A percentile compares a stretch with the other conserved stretches of the same genome.
Conservation (phyloP, 164 flowering plant genomes). For the Piper longum region DNA sequence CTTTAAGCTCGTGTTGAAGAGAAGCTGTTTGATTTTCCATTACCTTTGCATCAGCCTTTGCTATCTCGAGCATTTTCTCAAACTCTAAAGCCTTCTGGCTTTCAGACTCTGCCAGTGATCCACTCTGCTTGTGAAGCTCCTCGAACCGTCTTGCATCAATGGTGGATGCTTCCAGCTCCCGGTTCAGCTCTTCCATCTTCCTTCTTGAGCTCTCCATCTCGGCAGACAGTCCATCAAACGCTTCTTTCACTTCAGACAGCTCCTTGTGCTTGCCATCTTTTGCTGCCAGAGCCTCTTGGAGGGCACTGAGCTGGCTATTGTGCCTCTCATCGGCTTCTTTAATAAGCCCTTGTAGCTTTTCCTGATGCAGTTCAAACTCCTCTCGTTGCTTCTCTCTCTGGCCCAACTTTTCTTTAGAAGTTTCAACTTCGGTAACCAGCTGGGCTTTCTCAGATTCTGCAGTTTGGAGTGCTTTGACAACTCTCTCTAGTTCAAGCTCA, state of each 20-base stretch:
- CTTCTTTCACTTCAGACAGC: slow-evolving; percentile 42
- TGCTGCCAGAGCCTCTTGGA: slow-evolving; percentile 49
- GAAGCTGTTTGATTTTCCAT: slow-evolving; percentile 57
- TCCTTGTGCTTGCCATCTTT: slow-evolving; percentile 63
- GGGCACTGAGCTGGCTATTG: slow-evolving; percentile 28
- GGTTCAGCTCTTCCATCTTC: slow-evolving; percentile 51
- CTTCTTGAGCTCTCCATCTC: slow-evolving; percentile 63
- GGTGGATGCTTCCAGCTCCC: slow-evolving; percentile 34
- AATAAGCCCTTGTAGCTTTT: slow-evolving; percentile 39
- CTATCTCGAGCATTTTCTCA: slow-evolving; percentile 48
- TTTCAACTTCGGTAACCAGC: slow-evolving; percentile 36
- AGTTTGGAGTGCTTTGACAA: slow-evolving; percentile 32
- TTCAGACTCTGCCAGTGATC: slow-evolving; percentile 51
- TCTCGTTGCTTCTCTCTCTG: slow-evolving; percentile 31
- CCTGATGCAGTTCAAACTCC: slow-evolving; percentile 45
- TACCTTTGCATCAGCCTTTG: slow-evolving; percentile 46
- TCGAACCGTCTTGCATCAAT: slow-evolving; percentile 50
- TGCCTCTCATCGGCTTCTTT: slow-evolving; percentile 38
- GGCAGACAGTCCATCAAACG: slow-evolving; percentile 37
- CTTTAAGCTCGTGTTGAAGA: slow-evolving; percentile 53
- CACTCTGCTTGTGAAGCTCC: slow-evolving; percentile 51
- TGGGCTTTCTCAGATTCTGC: slow-evolving; percentile 45
- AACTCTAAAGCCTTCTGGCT: slow-evolving; percentile 52
- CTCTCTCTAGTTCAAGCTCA: slow-evolving; percentile 52
- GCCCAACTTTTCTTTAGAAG: slow-evolving; percentile 39